These are phyloP conservation scores for Oenanthe javanica DNA, from an alignment of 140 eudicot species.

Conservation along the genomic window DNA sequence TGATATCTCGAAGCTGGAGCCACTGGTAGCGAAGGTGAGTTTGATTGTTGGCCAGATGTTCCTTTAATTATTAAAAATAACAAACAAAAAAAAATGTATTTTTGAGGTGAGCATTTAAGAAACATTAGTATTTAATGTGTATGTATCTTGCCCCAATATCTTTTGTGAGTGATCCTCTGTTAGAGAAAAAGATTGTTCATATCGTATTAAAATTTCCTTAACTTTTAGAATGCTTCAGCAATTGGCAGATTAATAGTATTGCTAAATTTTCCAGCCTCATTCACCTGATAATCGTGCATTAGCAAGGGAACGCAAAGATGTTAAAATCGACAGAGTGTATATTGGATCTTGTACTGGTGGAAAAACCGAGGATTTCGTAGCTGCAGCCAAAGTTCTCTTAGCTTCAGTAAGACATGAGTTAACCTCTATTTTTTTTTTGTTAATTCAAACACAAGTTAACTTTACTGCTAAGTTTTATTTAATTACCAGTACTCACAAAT, in stretches of 20 bases:
- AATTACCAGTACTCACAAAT: background rate
- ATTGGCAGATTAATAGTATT: background rate
- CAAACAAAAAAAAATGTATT: background rate
- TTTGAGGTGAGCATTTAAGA: background rate
- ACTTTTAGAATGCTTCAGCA: background rate
- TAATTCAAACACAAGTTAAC: background rate
- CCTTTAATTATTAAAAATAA: background rate
- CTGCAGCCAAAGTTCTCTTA: slow-evolving; percentile 81
- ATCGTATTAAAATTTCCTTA: background rate
- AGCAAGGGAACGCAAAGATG: slow-evolving; percentile 97
- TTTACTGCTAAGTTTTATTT: slow-evolving; percentile 4
- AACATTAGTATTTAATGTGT: background rate
- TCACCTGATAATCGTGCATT: slow-evolving; percentile 96
- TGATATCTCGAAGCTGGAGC: slow-evolving; percentile 91
- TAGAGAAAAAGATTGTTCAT: background rate
- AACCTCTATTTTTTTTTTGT: too few species aligned
- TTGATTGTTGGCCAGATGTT: slow-evolving; percentile 9
- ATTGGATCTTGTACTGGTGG: slow-evolving; percentile 99
- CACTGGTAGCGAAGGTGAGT: slow-evolving; percentile 93
- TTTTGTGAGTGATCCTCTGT: background rate
- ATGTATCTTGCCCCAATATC: background rate
- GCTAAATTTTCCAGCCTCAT: slow-evolving; percentile 56
- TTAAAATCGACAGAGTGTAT: slow-evolving; percentile 90
- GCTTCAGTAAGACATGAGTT: slow-evolving; percentile 54
- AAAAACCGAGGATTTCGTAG: slow-evolving; percentile 86